Conservation (phyloP, 179 eudicot species). For the Beta corolliflora region DNA sequence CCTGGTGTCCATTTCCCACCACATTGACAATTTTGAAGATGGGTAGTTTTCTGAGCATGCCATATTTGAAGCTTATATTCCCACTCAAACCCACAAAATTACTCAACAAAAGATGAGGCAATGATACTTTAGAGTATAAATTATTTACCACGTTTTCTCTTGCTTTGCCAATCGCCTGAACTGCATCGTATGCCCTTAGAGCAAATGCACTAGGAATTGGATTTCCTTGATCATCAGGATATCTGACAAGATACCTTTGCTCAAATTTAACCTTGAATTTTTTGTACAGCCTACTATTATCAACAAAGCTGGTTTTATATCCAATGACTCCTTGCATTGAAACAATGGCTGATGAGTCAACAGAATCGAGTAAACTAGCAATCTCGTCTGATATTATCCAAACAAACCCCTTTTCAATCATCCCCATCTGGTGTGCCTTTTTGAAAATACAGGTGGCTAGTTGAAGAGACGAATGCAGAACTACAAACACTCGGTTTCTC, state of each 20-base stretch:
- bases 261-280: slow-evolving; percentile 37
- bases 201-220: slow-evolving; percentile 38
- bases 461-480: slow-evolving; percentile 30
- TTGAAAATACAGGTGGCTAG: slow-evolving; percentile 33
- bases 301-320: slow-evolving; percentile 29
- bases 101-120: slow-evolving; percentile 11
- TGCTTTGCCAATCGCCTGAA: slow-evolving; percentile 6
- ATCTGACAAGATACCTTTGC: slow-evolving; percentile 26
- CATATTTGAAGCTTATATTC: slow-evolving; percentile 36
- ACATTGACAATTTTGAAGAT: slow-evolving; percentile 46
- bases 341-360: slow-evolving; percentile 32
- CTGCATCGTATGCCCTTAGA: slow-evolving; percentile 42
- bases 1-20: slow-evolving; percentile 45
- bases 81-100: slow-evolving; percentile 43
- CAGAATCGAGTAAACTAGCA: slow-evolving; percentile 41
- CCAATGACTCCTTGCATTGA: slow-evolving; percentile 60
- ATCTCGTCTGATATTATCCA: slow-evolving; percentile 55
- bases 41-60: slow-evolving; percentile 23
- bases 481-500: slow-evolving; percentile 33
- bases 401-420: slow-evolving; percentile 48
- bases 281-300: slow-evolving; percentile 19
- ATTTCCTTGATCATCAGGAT: slow-evolving; percentile 36
- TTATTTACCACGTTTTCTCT: neutral
- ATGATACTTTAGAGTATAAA: neutral
- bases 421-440: slow-evolving; percentile 42